Evolutionary conservation across 768 basidiomycete genomes (phyloP), one percentile per base, ranked within the genome.

Genomic region (Brasilioporus rufonigricans): DNA sequence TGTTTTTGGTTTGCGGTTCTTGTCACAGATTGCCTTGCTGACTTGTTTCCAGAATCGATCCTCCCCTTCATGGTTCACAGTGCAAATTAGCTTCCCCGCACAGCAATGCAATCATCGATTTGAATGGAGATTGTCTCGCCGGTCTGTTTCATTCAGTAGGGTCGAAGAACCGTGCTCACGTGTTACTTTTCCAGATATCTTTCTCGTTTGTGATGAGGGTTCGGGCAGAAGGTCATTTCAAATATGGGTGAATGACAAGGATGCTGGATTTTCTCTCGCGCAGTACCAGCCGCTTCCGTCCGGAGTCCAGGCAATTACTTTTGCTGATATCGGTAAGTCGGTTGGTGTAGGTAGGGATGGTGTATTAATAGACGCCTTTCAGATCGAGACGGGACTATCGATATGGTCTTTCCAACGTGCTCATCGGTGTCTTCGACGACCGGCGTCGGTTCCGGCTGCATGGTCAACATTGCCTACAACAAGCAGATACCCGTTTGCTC

Each of bases 351-450:
- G 29, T 31, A 10, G 3, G 23, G 9, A 31, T 23, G 54, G 6
- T n/a, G 45, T 18, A 48, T 49, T 21, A 8, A 50, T 19, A 36
- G 44, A 51, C 73, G 13, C 23, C 29, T 26, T 48, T 2, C 56
- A 89, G 95, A 98, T 65, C 85, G 97, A 8, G 97, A 98, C 62
- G 97, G 97, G 1, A 95, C 96, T 1, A 89, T 98, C 31, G 97
- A 98, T 69, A 85, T 98, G 80, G 78, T 99, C 43, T 93, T 98
- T 65, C 81, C 91, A 0, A 89, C 89, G 1, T 99, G 97, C 67
- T 72, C 76, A 0, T 80, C 78, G 3, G 82, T 91, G n/a, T 86
- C 89, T 0, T 67, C 76, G 1, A 75, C 79, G 1, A 83, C 79
- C 0, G 93, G 94, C 3, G 72, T 90, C 1, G 94, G 94, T 12